A percentile compares a stretch with the other conserved stretches of the same genome.
phyloP scores from a whole-genome alignment of 345 rosid species.

The Punica granatum region DNA sequence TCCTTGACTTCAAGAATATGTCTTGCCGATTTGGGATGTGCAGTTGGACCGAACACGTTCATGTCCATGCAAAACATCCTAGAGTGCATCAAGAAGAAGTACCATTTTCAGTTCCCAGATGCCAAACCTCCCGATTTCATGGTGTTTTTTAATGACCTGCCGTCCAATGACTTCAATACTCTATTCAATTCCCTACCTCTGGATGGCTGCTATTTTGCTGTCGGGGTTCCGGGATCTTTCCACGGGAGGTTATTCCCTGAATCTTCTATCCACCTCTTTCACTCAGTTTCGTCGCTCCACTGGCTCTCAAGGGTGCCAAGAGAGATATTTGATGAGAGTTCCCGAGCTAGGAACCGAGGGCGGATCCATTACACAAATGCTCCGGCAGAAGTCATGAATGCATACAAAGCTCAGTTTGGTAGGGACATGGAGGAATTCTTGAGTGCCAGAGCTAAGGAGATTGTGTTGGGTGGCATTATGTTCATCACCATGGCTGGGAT shows the following conservation, averaged over 20 bases:
- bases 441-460: slow-evolving; percentile 23
- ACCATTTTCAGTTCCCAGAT: slow-evolving; percentile 10
- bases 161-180: slow-evolving; percentile 9
- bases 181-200: background rate
- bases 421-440: slow-evolving; percentile 17
- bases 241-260: slow-evolving; percentile 2
- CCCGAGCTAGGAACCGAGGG: slow-evolving; percentile 20
- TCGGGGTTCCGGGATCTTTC: slow-evolving; percentile 7
- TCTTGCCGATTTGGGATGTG: slow-evolving; percentile 66
- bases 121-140: slow-evolving; percentile 8
- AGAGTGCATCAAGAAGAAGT: slow-evolving; percentile 21
- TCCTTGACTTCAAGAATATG: slow-evolving; percentile 23
- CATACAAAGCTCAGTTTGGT: slow-evolving; percentile 19
- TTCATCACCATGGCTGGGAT: slow-evolving; percentile 20
- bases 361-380: slow-evolving; percentile 22
- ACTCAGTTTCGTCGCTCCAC: background rate
- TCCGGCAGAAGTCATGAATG: slow-evolving; percentile 11
- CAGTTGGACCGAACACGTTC: slow-evolving; percentile 59
- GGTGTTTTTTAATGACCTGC: slow-evolving; percentile 7
- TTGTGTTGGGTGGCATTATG: slow-evolving; percentile 23
- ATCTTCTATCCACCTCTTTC: background rate
- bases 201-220: background rate
- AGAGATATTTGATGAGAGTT: background rate
- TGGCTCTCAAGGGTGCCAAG: slow-evolving; percentile 10
- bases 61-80: slow-evolving; percentile 32